Conservation (phyloP, 108 stramenopile genomes). For the Mayamaea pseudoterrestris region DNA sequence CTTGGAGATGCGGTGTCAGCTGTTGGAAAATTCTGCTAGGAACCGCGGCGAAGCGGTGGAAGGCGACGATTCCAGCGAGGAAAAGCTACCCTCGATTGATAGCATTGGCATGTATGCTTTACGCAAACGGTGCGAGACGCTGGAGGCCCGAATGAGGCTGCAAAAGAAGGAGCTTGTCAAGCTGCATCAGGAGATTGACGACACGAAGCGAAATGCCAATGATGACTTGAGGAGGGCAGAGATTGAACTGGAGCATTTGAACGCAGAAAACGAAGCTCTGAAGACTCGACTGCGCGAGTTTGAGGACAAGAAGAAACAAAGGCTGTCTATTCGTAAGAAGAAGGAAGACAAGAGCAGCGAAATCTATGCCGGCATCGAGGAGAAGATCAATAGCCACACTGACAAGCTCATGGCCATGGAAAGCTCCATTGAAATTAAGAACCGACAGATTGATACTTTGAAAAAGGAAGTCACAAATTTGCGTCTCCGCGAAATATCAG, state of each 20-base stretch:
- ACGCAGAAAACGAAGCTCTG: constrained; percentile 2
- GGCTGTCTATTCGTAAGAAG: too few relatives aligned
- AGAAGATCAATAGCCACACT: not conserved
- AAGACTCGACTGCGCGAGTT: not conserved
- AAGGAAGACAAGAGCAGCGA: too few relatives aligned
- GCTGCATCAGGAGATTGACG: not conserved
- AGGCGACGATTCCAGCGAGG: constrained; percentile 1
- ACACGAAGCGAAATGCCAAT: not conserved
- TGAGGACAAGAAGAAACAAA: too few relatives aligned
- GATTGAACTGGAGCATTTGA: constrained; percentile 1
- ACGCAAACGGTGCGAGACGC: constrained; percentile 2
- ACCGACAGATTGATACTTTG: constrained; percentile 2
- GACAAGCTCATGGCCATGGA: not conserved
- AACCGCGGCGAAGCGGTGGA: not conserved
- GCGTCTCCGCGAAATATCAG: not conserved
- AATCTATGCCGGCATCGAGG: not conserved
- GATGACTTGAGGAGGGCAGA: not conserved
- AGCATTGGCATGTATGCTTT: not conserved
- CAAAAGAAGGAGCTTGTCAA: not conserved
- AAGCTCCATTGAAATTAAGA: not conserved
- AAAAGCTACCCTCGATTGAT: not conserved
- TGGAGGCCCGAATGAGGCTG: constrained; percentile 3
- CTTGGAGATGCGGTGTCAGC: not conserved
- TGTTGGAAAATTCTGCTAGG: not conserved
- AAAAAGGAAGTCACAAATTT: constrained; percentile 3